Conservation (phyloP, 129 eudicot genomes). For the Centella asiatica region DNA sequence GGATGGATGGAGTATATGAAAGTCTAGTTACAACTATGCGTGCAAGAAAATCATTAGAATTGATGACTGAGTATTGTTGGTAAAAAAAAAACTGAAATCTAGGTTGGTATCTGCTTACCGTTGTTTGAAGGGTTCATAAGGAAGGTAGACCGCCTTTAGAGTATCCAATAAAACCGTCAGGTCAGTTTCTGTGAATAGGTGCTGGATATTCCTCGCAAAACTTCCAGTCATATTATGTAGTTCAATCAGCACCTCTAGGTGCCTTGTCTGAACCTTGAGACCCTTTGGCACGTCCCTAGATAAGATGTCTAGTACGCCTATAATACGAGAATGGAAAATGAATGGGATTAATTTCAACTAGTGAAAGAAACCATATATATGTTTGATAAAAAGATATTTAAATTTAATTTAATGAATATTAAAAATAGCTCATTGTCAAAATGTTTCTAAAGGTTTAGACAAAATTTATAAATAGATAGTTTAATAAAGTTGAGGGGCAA, state of each 20-base stretch:
- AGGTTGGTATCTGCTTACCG: constrained; percentile 26
- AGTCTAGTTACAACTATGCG: too few species aligned
- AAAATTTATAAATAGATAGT: too few species aligned
- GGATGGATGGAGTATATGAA: too few species aligned
- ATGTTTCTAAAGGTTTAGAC: too few species aligned
- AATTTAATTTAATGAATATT: too few species aligned
- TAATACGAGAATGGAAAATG: constrained; percentile 16
- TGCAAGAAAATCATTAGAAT: too few species aligned
- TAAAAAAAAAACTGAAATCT: too few species aligned
- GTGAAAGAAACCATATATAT: too few species aligned
- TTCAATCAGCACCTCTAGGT: constrained; percentile 76
- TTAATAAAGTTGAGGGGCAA: too few species aligned
- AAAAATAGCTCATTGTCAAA: too few species aligned
- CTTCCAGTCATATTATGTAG: constrained; percentile 80
- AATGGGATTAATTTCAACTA: constrained; percentile 5
- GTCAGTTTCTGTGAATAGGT: constrained; percentile 82
- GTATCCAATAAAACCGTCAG: constrained; percentile 63
- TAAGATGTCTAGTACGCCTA: constrained; percentile 87
- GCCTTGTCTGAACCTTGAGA: constrained; percentile 74
- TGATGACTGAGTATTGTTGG: too few species aligned
- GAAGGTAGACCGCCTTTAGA: constrained; percentile 75
- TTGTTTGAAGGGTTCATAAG: constrained; percentile 86
- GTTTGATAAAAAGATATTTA: too few species aligned
- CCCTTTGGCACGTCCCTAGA: constrained; percentile 92
- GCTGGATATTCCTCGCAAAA: constrained; percentile 88